A percentile compares a stretch with the other conserved stretches of the same genome.
These are phyloP conservation scores for Aureobasidium sp. DNA, from an alignment of 2,329 filamentous ascomycete species.

Conservation along the genomic window DNA sequence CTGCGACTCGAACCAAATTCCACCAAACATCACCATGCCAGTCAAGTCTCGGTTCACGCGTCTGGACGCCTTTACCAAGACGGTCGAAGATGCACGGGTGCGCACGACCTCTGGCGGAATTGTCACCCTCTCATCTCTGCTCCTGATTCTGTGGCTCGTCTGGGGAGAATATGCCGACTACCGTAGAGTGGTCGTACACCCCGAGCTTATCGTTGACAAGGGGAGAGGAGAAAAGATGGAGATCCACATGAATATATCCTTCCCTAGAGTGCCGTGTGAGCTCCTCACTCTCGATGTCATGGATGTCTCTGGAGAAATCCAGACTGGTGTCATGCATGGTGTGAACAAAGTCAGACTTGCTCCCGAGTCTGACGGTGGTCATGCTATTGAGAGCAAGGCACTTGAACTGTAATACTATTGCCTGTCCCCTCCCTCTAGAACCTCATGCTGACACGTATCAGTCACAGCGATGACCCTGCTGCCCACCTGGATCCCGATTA, in stretches of 20 bases:
- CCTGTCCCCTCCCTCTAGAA: neutral
- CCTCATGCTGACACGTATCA: conserved; percentile 23
- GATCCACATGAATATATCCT: conserved; percentile 95
- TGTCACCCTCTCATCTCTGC: conserved; percentile 81
- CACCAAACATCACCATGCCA: conserved; percentile 51
- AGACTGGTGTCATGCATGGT: conserved; percentile 87
- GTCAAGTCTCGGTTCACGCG: conserved; percentile 88
- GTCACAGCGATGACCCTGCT: conserved; percentile 58
- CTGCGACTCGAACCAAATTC: neutral
- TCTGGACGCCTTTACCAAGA: conserved; percentile 98
- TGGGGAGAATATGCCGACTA: conserved; percentile 98
- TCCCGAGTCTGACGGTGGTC: conserved; percentile 63
- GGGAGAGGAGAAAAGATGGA: conserved; percentile 98
- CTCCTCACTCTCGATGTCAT: conserved; percentile 95
- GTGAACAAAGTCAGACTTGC: conserved; percentile 82
- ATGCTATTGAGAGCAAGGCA: conserved; percentile 60
- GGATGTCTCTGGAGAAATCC: conserved; percentile 96
- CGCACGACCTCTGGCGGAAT: conserved; percentile 93
- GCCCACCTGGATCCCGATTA: conserved; percentile 84
- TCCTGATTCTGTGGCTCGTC: conserved; percentile 80
- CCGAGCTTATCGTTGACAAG: conserved; percentile 93
- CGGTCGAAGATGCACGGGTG: conserved; percentile 93
- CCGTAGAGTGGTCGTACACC: conserved; percentile 72
- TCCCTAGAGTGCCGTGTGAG: conserved; percentile 89
- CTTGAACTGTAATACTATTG: conserved; percentile 48